These are phyloP conservation scores for Botrytis squamosa DNA, from an alignment of 2,329 filamentous ascomycete species.

Conservation along the genomic window DNA sequence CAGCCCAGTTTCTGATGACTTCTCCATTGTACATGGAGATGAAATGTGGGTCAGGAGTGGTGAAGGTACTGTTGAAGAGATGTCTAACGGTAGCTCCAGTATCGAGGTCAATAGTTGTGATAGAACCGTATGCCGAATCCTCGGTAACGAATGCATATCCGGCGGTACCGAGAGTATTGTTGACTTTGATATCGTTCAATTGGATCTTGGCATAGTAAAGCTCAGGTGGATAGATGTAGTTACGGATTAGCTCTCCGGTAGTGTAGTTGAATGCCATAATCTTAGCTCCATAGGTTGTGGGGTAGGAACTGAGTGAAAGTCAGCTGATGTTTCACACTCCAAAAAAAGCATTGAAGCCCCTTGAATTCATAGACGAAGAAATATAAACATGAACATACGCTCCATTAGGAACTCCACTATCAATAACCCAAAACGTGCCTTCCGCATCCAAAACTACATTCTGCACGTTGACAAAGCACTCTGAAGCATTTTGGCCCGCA, in stretches of 20 bases:
- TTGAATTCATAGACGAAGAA: not conserved
- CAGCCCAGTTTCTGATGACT: constrained; percentile 9
- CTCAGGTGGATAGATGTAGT: constrained; percentile 4
- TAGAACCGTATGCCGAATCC: not conserved
- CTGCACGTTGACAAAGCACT: constrained; percentile 3
- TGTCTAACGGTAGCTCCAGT: not conserved
- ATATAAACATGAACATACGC: not conserved
- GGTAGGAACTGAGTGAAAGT: not conserved
- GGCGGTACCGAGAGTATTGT: not conserved
- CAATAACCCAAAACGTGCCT: not conserved
- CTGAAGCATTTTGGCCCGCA: constrained; percentile 1
- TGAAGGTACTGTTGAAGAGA: constrained; percentile 1
- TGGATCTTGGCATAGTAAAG: constrained; percentile 11
- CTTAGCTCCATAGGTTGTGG: constrained; percentile 1
- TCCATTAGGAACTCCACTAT: constrained; percentile 8
- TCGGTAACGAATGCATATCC: constrained; percentile 10
- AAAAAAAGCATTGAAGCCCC: not conserved
- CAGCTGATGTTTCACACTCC: not conserved
- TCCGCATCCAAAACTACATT: constrained; percentile 5
- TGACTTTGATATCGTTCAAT: not conserved
- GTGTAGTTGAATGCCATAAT: constrained; percentile 9
- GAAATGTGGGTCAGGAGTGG: not conserved
- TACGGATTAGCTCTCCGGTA: constrained; percentile 4
- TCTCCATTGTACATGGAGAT: constrained; percentile 11
- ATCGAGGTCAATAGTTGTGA: not conserved